Evolutionary conservation across 75 land plant genomes (phyloP), one percentile per base, ranked within the genome.

Genomic region (Pinus tabuliformis): DNA sequence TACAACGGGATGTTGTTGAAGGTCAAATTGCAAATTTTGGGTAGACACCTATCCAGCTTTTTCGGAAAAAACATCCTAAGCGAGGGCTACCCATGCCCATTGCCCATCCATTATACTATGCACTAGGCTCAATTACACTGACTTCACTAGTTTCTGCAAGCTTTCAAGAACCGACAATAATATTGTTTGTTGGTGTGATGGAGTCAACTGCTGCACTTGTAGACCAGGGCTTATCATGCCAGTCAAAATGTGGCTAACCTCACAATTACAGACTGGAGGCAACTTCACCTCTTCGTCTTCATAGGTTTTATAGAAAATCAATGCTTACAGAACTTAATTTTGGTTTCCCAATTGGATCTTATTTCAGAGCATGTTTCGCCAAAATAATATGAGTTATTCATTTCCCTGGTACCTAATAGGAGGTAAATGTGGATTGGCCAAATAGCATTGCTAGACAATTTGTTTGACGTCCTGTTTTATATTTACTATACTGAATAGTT

Each of bases 1-100:
- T 90, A 78, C 98, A 97, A 76, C 82, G 88, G 64, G 88, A 96
- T 71, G 95, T 98, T 22, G 89, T 97, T 63, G 99, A 95, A 76
- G 99, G 95, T 57, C 98, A 97, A 77, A 97, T 95, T 85, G 98
- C 99, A n/a, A 97, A 97, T 86, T 97, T 97, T 86, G 99, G 99
- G 64, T 98, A 97, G 75, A 97, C 99, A 42, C 99, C 99, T 22
- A 93, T 95, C 28, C 99, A 97, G 68, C 79, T 95, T 58, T 97
- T 97, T 61, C 89, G 89, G 56, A 97, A 93, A 64, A 97, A 88
- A 59, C 99, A 97, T 80, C 98, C 93, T 11, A 89, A 91, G 83
- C 84, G 99, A 84, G 98, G 99, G 20, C 94, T 96, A 57, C 94
- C 98, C 28, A 83, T 86, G 57, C 99, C 99, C 11, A 89, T 97